Conservation (phyloP, 352 stramenopile species). For the Globisporangium nodosum region DNA sequence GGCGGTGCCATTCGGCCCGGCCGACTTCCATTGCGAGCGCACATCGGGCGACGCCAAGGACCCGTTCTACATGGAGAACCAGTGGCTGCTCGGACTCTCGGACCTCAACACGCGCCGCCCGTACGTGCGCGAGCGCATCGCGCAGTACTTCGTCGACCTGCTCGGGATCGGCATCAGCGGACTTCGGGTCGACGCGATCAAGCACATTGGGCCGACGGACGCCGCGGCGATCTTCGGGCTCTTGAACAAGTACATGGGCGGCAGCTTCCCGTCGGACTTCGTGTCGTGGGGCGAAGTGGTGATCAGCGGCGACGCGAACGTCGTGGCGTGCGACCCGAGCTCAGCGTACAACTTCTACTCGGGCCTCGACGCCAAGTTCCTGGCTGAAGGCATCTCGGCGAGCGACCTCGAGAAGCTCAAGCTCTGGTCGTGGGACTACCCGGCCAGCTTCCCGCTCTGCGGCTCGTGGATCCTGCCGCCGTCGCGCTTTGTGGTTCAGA, state of each 20-base stretch:
- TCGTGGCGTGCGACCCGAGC: constrained; percentile 4
- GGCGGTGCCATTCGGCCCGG: too few species aligned
- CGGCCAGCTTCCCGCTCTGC: constrained; percentile 14
- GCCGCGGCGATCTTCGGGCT: constrained; percentile 41
- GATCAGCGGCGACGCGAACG: constrained; percentile 24
- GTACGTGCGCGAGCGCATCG: constrained; percentile 56
- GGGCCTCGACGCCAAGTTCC: too few species aligned
- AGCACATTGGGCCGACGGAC: constrained; percentile 57
- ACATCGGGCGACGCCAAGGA: too few species aligned
- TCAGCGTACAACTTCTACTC: too few species aligned
- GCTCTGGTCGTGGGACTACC: constrained; percentile 75
- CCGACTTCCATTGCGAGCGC: too few species aligned
- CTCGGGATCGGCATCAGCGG: constrained; percentile 63
- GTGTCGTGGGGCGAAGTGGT: constrained; percentile 50
- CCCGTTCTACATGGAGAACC: too few species aligned
- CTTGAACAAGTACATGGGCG: constrained; percentile 52
- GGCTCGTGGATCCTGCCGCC: constrained; percentile 58
- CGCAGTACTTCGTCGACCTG: constrained; percentile 68
- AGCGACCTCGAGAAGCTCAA: constrained; percentile 33
- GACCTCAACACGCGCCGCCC: constrained; percentile 41
- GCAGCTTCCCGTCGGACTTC: constrained; percentile 51
- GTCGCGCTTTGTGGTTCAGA: constrained; percentile 65
- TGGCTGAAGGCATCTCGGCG: too few species aligned
- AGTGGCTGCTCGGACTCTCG: constrained; percentile 9
- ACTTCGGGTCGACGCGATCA: constrained; percentile 59